phyloP scores from a whole-genome alignment of 2,329 filamentous ascomycete species.

The Penicillium digitatum region DNA sequence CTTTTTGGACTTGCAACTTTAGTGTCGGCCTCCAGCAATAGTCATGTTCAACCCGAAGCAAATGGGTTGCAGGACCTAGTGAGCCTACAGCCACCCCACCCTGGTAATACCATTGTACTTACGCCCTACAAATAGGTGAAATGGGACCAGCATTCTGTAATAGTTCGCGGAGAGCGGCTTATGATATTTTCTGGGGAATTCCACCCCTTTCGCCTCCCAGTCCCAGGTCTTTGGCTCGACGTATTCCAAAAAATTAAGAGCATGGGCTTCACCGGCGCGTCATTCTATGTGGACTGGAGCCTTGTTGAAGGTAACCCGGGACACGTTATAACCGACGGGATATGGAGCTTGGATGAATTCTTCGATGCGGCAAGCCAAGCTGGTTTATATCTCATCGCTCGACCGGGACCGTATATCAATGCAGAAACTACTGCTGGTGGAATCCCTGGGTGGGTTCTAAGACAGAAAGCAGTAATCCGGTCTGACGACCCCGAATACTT shows the following conservation, averaged over 20 bases:
- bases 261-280: slow-evolving; percentile 70
- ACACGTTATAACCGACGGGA: slow-evolving; percentile 59
- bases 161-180: slow-evolving; percentile 61
- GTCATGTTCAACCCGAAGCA: neutral
- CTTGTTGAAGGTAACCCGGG: slow-evolving; percentile 62
- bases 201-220: slow-evolving; percentile 62
- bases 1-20: neutral
- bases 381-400: slow-evolving; percentile 65
- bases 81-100: neutral
- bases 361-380: slow-evolving; percentile 10
- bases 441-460: slow-evolving; percentile 71
- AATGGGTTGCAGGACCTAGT: neutral
- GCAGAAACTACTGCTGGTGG: slow-evolving; percentile 71
- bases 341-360: slow-evolving; percentile 62
- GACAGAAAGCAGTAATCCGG: slow-evolving; percentile 53
- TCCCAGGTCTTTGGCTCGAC: slow-evolving; percentile 62
- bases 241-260: slow-evolving; percentile 77
- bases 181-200: slow-evolving; percentile 69
- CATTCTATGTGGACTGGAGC: slow-evolving; percentile 51
- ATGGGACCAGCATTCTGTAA: slow-evolving; percentile 15
- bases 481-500: slow-evolving; percentile 55
- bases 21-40: neutral
- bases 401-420: slow-evolving; percentile 70
- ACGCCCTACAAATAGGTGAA: slow-evolving; percentile 1
- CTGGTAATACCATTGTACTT: neutral